Base-by-base conservation (phyloP, 2,329 filamentous ascomycete genomes). In the Penicillium fuscoglaucum region DNA sequence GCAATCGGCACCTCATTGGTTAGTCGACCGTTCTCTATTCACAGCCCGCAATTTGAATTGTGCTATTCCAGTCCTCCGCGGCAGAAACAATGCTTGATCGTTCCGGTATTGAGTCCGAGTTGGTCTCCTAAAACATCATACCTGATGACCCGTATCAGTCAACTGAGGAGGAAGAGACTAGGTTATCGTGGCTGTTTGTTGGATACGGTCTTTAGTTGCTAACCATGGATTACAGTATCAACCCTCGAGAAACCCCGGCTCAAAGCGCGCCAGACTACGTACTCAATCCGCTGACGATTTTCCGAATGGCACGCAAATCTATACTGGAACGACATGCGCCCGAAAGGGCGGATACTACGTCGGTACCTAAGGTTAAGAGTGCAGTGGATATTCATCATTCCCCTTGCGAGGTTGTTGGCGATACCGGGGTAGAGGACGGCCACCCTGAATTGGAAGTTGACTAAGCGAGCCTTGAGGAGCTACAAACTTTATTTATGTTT, bases 221-320 rank as follows among this genome's bases (percentile, higher is more conserved):
- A 28, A 29, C 8, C 26, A 5, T 33, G n/a, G 26, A 33, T 21
- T 33, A 7, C 10, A 66, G 62, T 49, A 49, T 60, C 48, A 62
- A 52, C 43, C 28, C 57, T 8, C 58, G 59, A 4, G 61, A 53
- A 1, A 61, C 61, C 1, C 64, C 64, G 1, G 40, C 59, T 5
- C 64, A 66, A 56, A 66, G 62, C 31, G 62, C 63, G 4, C 67
- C 67, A 4, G 67, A 68, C 28, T 68, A 69, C 24, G 67, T 69
- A 13, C 61, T 69, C 2, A 68, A 69, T 31, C 67, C 67, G 1
- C 33, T 69, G 13, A 68, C 67, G 7, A 69, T 69, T 17, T 69
- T 64, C 35, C 62, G 66, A 26, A 63, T 69, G 61, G 66, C 67
- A 1, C 61, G 67, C 15, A 68, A 66, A 50, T 61, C 63, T 10